Percentiles rank a stretch among this genome's conserved stretches.
Conservation (phyloP, 2,329 filamentous ascomycete genomes). For the Cladosporium cucumerinum region DNA sequence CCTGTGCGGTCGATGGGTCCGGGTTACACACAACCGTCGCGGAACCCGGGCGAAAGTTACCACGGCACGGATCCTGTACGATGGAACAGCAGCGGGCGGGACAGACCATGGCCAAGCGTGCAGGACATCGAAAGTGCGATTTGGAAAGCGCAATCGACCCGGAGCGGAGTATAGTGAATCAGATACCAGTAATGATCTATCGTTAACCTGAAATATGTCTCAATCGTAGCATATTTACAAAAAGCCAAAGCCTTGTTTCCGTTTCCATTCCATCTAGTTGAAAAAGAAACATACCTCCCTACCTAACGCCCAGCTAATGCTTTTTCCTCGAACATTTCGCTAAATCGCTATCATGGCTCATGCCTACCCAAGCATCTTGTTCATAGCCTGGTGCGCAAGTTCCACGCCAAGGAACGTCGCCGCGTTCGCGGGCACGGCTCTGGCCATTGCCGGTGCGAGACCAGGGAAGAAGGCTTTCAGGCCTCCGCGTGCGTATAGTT, state of each 20-base stretch:
- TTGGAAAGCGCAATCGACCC: neutral
- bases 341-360: neutral
- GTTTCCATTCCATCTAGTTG: neutral
- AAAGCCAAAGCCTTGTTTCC: neutral
- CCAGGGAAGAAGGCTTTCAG: slow-evolving; percentile 95
- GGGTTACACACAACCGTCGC: neutral
- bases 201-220: neutral
- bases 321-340: neutral
- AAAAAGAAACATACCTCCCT: neutral
- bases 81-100: neutral
- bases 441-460: slow-evolving; percentile 84
- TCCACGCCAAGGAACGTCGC: slow-evolving; percentile 89
- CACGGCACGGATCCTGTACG: neutral
- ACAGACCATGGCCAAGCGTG: neutral
- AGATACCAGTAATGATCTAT: neutral
- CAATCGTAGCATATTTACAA: neutral
- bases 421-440: slow-evolving; percentile 93
- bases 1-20: neutral
- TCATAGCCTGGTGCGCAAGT: slow-evolving; percentile 78
- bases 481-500: slow-evolving; percentile 80
- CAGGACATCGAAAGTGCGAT: neutral
- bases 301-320: neutral
- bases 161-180: neutral
- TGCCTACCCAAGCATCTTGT: slow-evolving; percentile 59
- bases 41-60: neutral